These are phyloP conservation scores for Chondrostereum purpureum DNA, from an alignment of 1,284 basidiomycete genomes.

Conservation along the genomic window DNA sequence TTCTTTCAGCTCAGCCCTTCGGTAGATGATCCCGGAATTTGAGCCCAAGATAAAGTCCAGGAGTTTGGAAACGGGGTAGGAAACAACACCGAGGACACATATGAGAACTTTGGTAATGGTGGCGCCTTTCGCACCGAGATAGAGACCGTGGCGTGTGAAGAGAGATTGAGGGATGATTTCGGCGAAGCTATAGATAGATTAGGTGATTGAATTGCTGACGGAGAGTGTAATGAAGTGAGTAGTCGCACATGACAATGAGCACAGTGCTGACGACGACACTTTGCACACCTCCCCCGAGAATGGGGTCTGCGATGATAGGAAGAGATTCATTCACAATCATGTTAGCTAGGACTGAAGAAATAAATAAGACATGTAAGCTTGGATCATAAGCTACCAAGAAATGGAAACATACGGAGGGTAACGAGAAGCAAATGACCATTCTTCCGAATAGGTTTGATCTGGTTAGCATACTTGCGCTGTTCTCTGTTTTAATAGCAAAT, in stretches of 20 bases:
- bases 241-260: conserved; percentile 77
- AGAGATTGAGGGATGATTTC: conserved; percentile 91
- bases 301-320: conserved; percentile 83
- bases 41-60: conserved; percentile 59
- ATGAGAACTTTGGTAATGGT: conserved; percentile 69
- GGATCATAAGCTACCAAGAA: neutral
- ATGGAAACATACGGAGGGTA: conserved; percentile 40
- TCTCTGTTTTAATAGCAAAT: conserved; percentile 33
- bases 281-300: conserved; percentile 79
- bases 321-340: conserved; percentile 84
- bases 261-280: conserved; percentile 82
- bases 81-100: conserved; percentile 61
- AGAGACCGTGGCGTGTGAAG: conserved; percentile 88
- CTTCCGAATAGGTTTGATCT: conserved; percentile 83
- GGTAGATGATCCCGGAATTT: conserved; percentile 59
- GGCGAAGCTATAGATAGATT: conserved; percentile 49
- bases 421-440: conserved; percentile 82
- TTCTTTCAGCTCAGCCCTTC: conserved; percentile 62
- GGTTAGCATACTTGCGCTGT: conserved; percentile 75
- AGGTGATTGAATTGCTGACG: conserved; percentile 9
- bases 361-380: neutral
- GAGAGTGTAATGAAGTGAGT: conserved; percentile 1
- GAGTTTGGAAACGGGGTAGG: conserved; percentile 77
- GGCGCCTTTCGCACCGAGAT: conserved; percentile 88
- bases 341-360: conserved; percentile 55